Conservation (phyloP, 805 yeast genomes). For the Barnettozyma vustinii region DNA sequence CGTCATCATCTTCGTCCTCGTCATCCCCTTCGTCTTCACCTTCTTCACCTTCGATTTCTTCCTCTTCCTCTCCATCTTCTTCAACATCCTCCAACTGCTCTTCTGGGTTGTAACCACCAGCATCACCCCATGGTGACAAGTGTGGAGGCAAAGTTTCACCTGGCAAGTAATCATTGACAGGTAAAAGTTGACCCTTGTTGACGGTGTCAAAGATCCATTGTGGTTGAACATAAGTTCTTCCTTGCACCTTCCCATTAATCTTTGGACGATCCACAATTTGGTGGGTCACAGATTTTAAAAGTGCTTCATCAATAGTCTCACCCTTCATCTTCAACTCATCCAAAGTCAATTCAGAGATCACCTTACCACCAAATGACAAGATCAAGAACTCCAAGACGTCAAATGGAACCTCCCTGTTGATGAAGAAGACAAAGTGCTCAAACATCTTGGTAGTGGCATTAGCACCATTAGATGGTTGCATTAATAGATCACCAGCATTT, state of each 20-base stretch:
- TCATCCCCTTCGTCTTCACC: conserved; percentile 48
- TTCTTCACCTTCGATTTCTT: conserved; percentile 44
- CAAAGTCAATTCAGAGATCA: conserved; percentile 80
- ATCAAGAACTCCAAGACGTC: conserved; percentile 87
- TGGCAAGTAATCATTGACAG: conserved; percentile 82
- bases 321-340: conserved; percentile 54
- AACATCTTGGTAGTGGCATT: conserved; percentile 64
- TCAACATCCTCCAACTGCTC: conserved; percentile 38
- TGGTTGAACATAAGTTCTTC: conserved; percentile 93
- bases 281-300: conserved; percentile 74
- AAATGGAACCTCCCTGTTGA: conserved; percentile 94
- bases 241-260: conserved; percentile 68
- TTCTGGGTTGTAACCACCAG: conserved; percentile 83
- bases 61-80: conserved; percentile 44
- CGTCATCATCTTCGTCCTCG: conserved; percentile 52
- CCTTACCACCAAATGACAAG: conserved; percentile 78
- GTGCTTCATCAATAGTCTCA: conserved; percentile 38
- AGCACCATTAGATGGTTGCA: conserved; percentile 61
- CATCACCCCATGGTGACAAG: conserved; percentile 98
- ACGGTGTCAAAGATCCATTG: conserved; percentile 96
- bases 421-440: conserved; percentile 69
- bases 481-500: conserved; percentile 59
- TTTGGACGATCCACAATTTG: conserved; percentile 93
- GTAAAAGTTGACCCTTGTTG: conserved; percentile 67
- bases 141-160: conserved; percentile 97